Percentiles rank a stretch among this genome's conserved stretches.
phyloP scores from a whole-genome alignment of 306 rosid genomes.

The Arachis hypogaea region DNA sequence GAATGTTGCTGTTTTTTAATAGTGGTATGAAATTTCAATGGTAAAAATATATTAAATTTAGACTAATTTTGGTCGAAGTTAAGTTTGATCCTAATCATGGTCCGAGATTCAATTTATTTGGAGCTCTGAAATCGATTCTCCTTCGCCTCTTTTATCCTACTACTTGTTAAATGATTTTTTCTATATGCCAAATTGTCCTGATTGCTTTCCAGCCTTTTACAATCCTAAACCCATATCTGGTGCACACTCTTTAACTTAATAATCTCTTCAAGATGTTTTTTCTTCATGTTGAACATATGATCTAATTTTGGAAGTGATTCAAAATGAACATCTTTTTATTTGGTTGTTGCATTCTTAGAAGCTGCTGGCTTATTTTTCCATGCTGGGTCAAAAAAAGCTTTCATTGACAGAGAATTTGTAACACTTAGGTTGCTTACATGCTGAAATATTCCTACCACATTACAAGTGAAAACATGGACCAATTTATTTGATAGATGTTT shows the following conservation, averaged over 20 bases:
- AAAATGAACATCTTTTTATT: not conserved
- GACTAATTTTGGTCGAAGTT: too few species aligned
- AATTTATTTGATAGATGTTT: not conserved
- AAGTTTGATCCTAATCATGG: too few species aligned
- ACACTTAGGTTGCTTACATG: not conserved
- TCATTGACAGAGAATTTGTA: slow-evolving; percentile 3
- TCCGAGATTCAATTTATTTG: too few species aligned
- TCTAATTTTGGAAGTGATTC: not conserved
- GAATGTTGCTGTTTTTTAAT: too few species aligned
- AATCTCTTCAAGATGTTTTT: not conserved
- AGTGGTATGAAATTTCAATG: too few species aligned
- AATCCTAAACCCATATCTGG: not conserved
- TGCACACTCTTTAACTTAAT: slow-evolving; percentile 1
- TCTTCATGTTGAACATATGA: slow-evolving; percentile 27
- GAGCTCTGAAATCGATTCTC: too few species aligned
- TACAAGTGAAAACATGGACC: not conserved
- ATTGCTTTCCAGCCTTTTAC: not conserved
- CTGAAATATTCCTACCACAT: not conserved
- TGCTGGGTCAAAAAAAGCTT: slow-evolving; percentile 12
- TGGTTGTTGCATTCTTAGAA: not conserved
- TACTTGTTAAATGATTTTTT: too few species aligned
- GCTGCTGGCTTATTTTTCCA: not conserved
- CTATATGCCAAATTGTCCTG: too few species aligned
- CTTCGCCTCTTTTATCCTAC: too few species aligned
- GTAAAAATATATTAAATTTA: too few species aligned